phyloP scores from a whole-genome alignment of 208 protist species.

The Zelonia costaricensis region DNA sequence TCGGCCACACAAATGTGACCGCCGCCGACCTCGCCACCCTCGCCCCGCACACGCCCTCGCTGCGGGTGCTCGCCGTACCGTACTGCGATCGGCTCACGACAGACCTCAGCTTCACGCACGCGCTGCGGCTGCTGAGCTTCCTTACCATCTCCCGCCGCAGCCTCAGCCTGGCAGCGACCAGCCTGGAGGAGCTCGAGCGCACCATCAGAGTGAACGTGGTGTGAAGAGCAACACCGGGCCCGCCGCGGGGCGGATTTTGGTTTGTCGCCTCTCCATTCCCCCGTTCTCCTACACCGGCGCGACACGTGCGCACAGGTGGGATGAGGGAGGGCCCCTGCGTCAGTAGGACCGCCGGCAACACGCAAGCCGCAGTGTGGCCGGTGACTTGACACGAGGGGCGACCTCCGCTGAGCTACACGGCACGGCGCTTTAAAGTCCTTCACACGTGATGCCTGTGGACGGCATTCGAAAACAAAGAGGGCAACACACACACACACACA shows the following conservation, averaged over 20 bases:
- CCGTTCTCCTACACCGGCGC: too few species aligned
- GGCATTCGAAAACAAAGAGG: too few species aligned
- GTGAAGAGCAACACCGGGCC: not conserved
- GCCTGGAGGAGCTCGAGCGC: conserved; percentile 6
- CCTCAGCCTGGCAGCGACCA: not conserved
- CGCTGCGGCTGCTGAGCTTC: conserved; percentile 19
- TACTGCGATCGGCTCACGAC: conserved; percentile 38
- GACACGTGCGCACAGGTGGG: too few species aligned
- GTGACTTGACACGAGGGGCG: too few species aligned
- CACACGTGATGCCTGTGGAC: too few species aligned
- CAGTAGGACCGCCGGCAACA: too few species aligned
- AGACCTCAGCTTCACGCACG: conserved; percentile 35
- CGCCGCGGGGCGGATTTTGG: not conserved
- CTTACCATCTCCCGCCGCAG: conserved; percentile 28
- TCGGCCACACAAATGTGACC: conserved; percentile 47
- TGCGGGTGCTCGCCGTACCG: conserved; percentile 34
- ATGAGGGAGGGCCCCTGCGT: too few species aligned
- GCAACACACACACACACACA: too few species aligned
- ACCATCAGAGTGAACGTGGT: conserved; percentile 13
- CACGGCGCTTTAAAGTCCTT: too few species aligned
- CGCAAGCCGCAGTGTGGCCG: too few species aligned
- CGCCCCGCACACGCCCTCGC: conserved; percentile 14
- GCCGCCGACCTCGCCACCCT: conserved; percentile 31
- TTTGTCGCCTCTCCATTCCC: too few species aligned
- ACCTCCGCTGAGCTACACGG: too few species aligned